Conservation (phyloP, 176 grass and related monocot genomes). For the Aegilops sharonensis region DNA sequence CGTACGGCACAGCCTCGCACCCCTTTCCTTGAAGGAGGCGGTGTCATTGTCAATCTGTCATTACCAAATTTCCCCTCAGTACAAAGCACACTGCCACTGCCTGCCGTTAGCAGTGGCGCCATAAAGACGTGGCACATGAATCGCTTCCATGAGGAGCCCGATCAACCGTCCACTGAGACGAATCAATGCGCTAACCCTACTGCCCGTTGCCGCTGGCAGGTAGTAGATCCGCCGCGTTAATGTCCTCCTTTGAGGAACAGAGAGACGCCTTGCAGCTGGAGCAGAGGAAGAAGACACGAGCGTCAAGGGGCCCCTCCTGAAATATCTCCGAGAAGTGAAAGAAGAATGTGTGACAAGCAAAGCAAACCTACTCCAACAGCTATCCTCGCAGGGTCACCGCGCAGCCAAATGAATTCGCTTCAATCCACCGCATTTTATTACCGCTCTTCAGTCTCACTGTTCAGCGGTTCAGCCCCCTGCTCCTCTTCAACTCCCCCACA, state of each 20-base stretch:
- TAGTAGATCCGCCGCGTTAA: slow-evolving; percentile 21
- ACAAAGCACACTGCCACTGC: neutral
- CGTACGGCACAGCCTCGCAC: neutral
- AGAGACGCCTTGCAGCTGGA: slow-evolving; percentile 11
- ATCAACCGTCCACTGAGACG: slow-evolving; percentile 1
- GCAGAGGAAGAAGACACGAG: neutral
- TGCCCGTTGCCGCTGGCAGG: neutral
- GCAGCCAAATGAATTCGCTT: slow-evolving; percentile 39
- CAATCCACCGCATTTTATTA: slow-evolving; percentile 16
- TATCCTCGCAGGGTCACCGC: slow-evolving; percentile 1
- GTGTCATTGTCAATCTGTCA: neutral
- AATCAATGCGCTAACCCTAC: slow-evolving; percentile 27
- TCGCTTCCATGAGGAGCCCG: slow-evolving; percentile 15
- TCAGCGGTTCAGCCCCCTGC: neutral
- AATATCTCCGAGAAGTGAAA: slow-evolving; percentile 36
- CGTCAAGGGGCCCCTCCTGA: neutral
- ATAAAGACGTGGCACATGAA: slow-evolving; percentile 29
- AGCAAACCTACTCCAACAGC: slow-evolving; percentile 1
- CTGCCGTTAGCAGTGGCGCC: neutral
- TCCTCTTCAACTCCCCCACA: neutral
- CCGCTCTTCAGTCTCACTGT: neutral
- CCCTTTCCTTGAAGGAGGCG: neutral
- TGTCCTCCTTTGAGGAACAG: neutral
- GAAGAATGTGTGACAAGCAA: slow-evolving; percentile 8
- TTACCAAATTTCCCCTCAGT: neutral